A percentile compares a stretch with the other conserved stretches of the same genome.
Evolutionary conservation across 179 eudicot species (phyloP).

Genomic region (Pouteria campechiana): DNA sequence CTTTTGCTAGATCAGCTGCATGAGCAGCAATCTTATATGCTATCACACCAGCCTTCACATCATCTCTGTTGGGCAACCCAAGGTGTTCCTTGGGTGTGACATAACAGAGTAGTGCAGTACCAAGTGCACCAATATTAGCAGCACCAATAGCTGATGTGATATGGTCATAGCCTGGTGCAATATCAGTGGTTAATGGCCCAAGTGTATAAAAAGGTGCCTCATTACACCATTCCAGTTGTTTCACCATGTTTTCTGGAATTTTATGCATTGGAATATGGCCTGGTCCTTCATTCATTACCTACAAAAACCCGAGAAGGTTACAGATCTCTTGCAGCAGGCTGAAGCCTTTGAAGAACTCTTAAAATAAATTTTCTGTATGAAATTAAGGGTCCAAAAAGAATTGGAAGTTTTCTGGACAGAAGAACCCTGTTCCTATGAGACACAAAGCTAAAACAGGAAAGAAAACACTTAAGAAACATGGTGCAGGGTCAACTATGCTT

Average conservation of each 20-base stretch:
- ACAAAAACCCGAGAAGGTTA: constrained; percentile 2
- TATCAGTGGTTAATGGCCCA: constrained; percentile 92
- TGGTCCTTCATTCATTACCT: constrained; percentile 99
- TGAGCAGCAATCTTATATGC: constrained; percentile 97
- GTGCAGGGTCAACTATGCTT: no score
- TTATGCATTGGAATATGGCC: constrained; percentile 97
- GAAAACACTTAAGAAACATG: no score
- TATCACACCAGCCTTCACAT: constrained; percentile 91
- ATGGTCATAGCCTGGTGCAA: constrained; percentile 99
- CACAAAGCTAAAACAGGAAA: no score
- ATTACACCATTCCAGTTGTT: constrained; percentile 96
- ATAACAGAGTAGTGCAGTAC: constrained; percentile 91
- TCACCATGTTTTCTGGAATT: constrained; percentile 97
- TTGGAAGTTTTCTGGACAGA: no score
- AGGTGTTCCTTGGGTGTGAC: constrained; percentile 99
- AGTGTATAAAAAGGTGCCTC: constrained; percentile 99
- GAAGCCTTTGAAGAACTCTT: no score
- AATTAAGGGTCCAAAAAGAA: no score
- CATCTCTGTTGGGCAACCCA: constrained; percentile 90
- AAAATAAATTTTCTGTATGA: no score
- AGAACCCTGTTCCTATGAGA: no score
- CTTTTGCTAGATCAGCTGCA: constrained; percentile 93
- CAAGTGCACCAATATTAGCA: constrained; percentile 94
- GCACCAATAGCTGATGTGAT: constrained; percentile 99
- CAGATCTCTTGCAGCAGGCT: no score